These are phyloP conservation scores for Fomitopsis palustris DNA, from an alignment of 1,284 basidiomycete genomes.

Conservation along the genomic window DNA sequence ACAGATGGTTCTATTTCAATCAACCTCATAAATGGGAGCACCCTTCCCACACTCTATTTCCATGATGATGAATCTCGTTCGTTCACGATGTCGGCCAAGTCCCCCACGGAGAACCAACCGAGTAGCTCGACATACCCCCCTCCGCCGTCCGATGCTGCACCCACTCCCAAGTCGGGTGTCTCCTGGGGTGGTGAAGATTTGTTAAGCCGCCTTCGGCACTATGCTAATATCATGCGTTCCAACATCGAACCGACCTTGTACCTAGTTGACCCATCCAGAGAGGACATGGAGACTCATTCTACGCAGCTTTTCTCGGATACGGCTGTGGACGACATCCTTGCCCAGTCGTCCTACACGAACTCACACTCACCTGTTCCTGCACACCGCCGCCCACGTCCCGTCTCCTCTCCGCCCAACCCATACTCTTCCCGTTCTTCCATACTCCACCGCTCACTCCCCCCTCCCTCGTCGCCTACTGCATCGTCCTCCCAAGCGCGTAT, in stretches of 20 bases:
- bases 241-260: constrained; percentile 80
- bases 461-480: constrained; percentile 37
- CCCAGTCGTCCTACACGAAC: constrained; percentile 69
- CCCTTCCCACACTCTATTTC: constrained; percentile 89
- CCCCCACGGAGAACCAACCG: constrained; percentile 31
- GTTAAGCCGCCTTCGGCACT: constrained; percentile 64
- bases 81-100: constrained; percentile 51
- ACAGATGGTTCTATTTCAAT: constrained; percentile 74
- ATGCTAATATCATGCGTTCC: constrained; percentile 75
- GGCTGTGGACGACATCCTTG: constrained; percentile 79
- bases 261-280: constrained; percentile 87
- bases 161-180: constrained; percentile 33
- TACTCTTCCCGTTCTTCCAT: constrained; percentile 72
- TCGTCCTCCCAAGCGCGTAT: constrained; percentile 66
- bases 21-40: constrained; percentile 87
- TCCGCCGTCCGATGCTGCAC: constrained; percentile 45
- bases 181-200: constrained; percentile 89
- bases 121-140: constrained; percentile 51
- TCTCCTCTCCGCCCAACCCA: constrained; percentile 51
- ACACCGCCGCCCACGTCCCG: constrained; percentile 69
- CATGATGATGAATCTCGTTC: constrained; percentile 95
- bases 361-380: constrained; percentile 82
- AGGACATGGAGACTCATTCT: constrained; percentile 88
- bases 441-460: constrained; percentile 69
- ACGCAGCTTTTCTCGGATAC: constrained; percentile 78